Conservation (phyloP, 192 early-diverging fungal genomes). For the Coemansia sp. region DNA sequence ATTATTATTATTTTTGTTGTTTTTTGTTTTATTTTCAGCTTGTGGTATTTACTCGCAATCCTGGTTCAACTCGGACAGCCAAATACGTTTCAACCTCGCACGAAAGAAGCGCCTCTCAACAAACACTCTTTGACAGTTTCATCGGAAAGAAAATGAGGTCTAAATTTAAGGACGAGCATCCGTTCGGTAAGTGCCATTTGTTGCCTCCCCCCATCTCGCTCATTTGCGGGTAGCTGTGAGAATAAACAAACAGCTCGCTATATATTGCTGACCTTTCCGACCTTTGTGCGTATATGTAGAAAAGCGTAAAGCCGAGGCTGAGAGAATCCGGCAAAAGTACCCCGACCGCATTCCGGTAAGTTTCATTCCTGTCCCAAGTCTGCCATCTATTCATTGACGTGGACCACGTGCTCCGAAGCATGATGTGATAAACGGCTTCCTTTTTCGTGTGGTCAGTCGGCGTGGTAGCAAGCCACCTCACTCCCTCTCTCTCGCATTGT, state of each 20-base stretch:
- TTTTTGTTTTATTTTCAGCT: not conserved
- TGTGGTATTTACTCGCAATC: slow-evolving; percentile 4
- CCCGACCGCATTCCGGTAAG: slow-evolving; percentile 82
- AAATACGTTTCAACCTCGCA: not conserved
- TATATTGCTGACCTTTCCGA: too few species aligned
- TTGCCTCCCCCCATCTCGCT: too few species aligned
- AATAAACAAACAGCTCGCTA: not conserved
- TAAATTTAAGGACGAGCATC: slow-evolving; percentile 97
- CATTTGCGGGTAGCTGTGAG: too few species aligned
- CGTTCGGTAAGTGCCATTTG: slow-evolving; percentile 78
- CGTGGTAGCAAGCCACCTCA: not conserved
- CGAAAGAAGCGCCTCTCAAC: not conserved
- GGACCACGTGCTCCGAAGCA: not conserved
- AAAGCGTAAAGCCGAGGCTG: slow-evolving; percentile 94
- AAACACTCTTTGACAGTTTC: not conserved
- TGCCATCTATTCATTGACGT: not conserved
- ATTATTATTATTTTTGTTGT: slow-evolving; percentile 5
- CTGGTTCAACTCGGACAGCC: not conserved
- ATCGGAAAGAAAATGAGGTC: slow-evolving; percentile 75
- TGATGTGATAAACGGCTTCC: not conserved
- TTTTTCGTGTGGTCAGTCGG: not conserved
- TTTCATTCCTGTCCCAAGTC: not conserved
- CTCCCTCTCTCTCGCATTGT: too few species aligned
- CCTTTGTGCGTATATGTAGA: too few species aligned
- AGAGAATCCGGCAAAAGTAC: slow-evolving; percentile 95